Evolutionary conservation across 805 yeast genomes (phyloP), one percentile per base, ranked within the genome.

Genomic region (Crinitomyces ghanaensis): DNA sequence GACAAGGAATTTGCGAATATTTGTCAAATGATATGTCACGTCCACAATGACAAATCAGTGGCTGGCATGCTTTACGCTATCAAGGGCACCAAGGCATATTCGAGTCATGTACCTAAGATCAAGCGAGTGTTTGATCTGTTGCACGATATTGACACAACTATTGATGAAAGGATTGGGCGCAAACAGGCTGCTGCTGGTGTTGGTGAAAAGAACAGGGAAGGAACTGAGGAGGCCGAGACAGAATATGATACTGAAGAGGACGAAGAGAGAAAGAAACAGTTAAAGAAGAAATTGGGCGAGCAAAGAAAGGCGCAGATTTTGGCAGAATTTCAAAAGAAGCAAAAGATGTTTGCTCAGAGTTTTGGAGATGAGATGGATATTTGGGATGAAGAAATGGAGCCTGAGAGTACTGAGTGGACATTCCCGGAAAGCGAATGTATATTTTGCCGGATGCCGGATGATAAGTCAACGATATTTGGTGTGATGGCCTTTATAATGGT

Each of bases 251-350:
- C 28, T 6, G 19, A 18, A 16, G 18, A 22, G 70, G 64, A 39
- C 68, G 79, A 44, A 25, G 15, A 9, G 36, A 29, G 24, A 22
- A 63, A n/a, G n/a, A n/a, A n/a, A n/a, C n/a, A n/a, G n/a, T n/a
- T n/a, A 37, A 83, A 77, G 59, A 81, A 77, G 53, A 62, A 69
- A 26, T 43, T 70, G 5, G 95, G 94, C 0, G 72, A 72, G 44
- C 75, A 68, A 38, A 72, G 86, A 42, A 78, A 74, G 44, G 70
- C 68, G 1, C 77, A 74, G 44, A 65, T 86, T 20, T 54, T 88
- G 67, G 88, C 79, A 1, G 82, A 77, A 38, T 70, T 88, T 50
- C 80, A 77, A 42, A 72, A 70, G 42, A 93, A 84, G 46, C 97
- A 88, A 50, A 64, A 70, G 24, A 68, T 65, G 17, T 91, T 88